Conservation (phyloP, 2,329 filamentous ascomycete species). For the Fusarium heterosporum region DNA sequence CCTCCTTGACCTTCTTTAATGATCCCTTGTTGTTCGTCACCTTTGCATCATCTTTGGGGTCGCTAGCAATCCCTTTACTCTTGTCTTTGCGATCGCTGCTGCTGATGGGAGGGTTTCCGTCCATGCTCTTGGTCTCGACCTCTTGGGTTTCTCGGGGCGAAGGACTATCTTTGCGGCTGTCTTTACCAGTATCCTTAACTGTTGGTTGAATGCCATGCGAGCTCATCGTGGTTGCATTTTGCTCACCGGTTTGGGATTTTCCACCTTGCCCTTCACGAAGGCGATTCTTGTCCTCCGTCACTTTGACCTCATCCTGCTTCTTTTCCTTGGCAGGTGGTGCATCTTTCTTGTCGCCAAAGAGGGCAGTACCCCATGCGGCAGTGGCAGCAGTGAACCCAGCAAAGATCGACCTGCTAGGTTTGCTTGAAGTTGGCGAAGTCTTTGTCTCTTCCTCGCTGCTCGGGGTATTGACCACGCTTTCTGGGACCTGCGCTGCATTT, state of each 20-base stretch:
- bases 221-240: neutral
- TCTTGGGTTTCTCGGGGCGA: slow-evolving; percentile 3
- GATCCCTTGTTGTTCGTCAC: slow-evolving; percentile 7
- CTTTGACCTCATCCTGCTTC: slow-evolving; percentile 43
- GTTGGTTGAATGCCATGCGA: slow-evolving; percentile 1
- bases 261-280: neutral
- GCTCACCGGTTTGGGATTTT: neutral
- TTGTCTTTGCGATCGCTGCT: slow-evolving; percentile 23
- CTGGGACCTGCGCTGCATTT: neutral
- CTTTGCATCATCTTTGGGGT: slow-evolving; percentile 12
- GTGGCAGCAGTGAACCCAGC: slow-evolving; percentile 29
- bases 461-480: neutral
- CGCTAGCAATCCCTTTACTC: slow-evolving; percentile 8
- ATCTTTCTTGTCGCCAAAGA: slow-evolving; percentile 44
- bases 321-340: slow-evolving; percentile 52
- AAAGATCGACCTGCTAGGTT: slow-evolving; percentile 17
- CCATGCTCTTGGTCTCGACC: slow-evolving; percentile 2
- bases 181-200: neutral
- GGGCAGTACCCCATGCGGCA: slow-evolving; percentile 43
- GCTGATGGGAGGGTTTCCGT: slow-evolving; percentile 49
- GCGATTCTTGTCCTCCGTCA: neutral
- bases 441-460: slow-evolving; percentile 1
- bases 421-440: neutral
- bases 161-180: slow-evolving; percentile 48
- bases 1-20: slow-evolving; percentile 5